These are phyloP conservation scores for Rhizopogon rudus DNA, from an alignment of 768 basidiomycete genomes.

Conservation along the genomic window DNA sequence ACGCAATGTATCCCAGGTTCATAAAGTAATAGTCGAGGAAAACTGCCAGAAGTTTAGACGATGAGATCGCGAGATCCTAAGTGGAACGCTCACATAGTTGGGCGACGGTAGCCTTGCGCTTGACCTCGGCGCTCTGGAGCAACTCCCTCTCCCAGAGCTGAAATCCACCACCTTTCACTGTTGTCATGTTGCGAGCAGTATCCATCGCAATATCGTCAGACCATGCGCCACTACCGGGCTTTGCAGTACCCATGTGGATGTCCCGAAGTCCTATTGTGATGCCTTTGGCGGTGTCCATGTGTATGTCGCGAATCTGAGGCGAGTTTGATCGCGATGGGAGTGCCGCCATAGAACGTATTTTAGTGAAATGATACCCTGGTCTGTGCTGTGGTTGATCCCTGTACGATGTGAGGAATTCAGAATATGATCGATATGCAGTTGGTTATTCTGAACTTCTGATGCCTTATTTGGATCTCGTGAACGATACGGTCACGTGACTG, in stretches of 20 bases:
- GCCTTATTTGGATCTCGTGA: slow-evolving; percentile 2
- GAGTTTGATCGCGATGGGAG: not conserved
- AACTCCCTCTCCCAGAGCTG: slow-evolving; percentile 85
- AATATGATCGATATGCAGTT: not conserved
- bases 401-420: not conserved
- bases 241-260: slow-evolving; percentile 64
- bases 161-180: slow-evolving; percentile 46
- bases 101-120: slow-evolving; percentile 93
- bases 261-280: slow-evolving; percentile 41
- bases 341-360: not conserved
- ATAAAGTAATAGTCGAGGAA: slow-evolving; percentile 99
- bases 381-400: not conserved
- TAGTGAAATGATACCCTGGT: not conserved
- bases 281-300: slow-evolving; percentile 78
- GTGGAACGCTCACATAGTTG: slow-evolving; percentile 75
- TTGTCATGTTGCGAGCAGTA: slow-evolving; percentile 33
- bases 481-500: slow-evolving; percentile 19
- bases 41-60: slow-evolving; percentile 40
- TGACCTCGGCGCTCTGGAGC: slow-evolving; percentile 81
- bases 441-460: not conserved
- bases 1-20: slow-evolving; percentile 80
- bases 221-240: slow-evolving; percentile 34
- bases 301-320: slow-evolving; percentile 48
- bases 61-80: slow-evolving; percentile 4
- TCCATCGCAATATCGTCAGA: slow-evolving; percentile 65